Evolutionary conservation across 2,329 filamentous ascomycete species (phyloP), one percentile per base, ranked within the genome.

Genomic region (Sordariomycetes sp.): DNA sequence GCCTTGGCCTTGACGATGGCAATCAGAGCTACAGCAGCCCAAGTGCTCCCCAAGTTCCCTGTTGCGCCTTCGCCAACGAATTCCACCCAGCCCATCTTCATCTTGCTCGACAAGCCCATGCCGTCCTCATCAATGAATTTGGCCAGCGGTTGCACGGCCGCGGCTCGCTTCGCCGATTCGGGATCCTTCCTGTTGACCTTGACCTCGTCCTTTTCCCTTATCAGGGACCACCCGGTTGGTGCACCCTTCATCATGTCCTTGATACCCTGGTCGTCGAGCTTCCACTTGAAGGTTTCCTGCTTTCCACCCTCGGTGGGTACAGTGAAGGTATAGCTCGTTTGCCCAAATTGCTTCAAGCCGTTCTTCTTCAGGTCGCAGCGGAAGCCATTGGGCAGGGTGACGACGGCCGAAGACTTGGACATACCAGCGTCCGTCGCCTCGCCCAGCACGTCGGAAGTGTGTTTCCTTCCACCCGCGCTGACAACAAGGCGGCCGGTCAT

Each of bases 231-330:
- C 21, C 21, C 21, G n/a, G 8, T n/a, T 24, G 8, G 8, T 8
- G 10, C 15, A 15, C 4, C 27, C 11, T 29, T 17, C 10, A 5
- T 11, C 29, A 19, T 20, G 29, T 11, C 29, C 15, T 12, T 20
- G 29, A 31, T 8, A 11, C 11, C 15, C 15, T 17, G 4, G 29
- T 18, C 15, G 15, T 19, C 12, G 3, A 15, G 9, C 15, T 20
- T 18, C 32, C 32, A 33, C 20, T 33, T 15, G 15, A 24, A 33
- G 6, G 21, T 12, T 15, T 29, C 15, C 32, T 33, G 8, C 12
- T n/a, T 17, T 12, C 32, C 15, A 15, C 32, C 21, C 10, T 26
- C 15, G 21, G 4, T 17, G 20, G 32, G 32, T 10, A 33, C 15
- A 15, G 14, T 26, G 21, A 33, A 33, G 8, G 27, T 29, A 15